Evolutionary conservation across 2,329 filamentous ascomycete genomes (phyloP).

Genomic region (Verticillium nubilum): DNA sequence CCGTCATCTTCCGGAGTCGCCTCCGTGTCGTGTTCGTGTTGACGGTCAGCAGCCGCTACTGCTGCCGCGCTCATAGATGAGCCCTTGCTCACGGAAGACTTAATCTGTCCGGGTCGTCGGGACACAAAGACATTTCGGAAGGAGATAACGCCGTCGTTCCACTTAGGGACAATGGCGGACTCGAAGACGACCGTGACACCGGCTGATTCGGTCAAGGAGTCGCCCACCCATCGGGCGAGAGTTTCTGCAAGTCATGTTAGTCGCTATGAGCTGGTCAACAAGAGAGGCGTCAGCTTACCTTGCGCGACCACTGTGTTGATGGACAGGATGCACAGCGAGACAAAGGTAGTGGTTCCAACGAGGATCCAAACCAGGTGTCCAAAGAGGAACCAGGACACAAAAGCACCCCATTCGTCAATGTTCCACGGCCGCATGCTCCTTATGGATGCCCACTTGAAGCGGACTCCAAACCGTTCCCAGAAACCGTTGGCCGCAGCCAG

Average conservation of each 20-base stretch:
- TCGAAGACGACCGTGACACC: constrained; percentile 94
- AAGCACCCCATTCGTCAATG: constrained; percentile 90
- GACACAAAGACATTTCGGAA: constrained; percentile 97
- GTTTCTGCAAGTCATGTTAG: constrained; percentile 57
- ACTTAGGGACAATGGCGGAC: constrained; percentile 93
- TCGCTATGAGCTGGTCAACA: background rate
- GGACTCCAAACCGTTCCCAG: constrained; percentile 81
- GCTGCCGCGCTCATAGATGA: constrained; percentile 81
- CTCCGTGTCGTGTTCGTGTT: constrained; percentile 39
- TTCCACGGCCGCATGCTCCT: constrained; percentile 92
- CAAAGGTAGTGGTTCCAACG: constrained; percentile 95
- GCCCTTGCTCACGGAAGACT: constrained; percentile 84
- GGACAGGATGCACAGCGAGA: constrained; percentile 82
- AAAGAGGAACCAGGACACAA: constrained; percentile 88
- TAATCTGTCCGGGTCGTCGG: constrained; percentile 74
- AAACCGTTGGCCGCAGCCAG: constrained; percentile 88
- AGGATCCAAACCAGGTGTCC: constrained; percentile 94
- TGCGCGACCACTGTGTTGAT: constrained; percentile 97
- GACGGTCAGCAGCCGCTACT: constrained; percentile 69
- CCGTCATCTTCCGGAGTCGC: constrained; percentile 67
- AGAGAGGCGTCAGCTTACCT: constrained; percentile 42
- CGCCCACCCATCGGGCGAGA: constrained; percentile 85
- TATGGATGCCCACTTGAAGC: constrained; percentile 98
- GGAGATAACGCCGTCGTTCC: constrained; percentile 90
- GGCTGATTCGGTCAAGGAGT: constrained; percentile 90